Evolutionary conservation across 2,329 filamentous ascomycete genomes (phyloP).

Genomic region (Calonectria naviculata): DNA sequence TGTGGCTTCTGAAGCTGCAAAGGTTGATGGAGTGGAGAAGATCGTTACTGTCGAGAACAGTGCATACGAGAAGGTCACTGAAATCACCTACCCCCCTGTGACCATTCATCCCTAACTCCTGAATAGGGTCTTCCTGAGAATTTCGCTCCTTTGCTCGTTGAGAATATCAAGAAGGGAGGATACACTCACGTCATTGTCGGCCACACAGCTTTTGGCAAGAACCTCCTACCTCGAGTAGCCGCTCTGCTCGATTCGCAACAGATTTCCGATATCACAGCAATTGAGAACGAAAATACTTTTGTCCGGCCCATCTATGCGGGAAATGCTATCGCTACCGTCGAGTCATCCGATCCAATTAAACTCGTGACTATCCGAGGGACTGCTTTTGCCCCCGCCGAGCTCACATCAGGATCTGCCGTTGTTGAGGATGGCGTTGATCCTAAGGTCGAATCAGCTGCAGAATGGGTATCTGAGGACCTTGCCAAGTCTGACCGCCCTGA

Average conservation of each 20-base stretch:
- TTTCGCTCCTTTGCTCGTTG: slow-evolving; percentile 90
- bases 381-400: slow-evolving; percentile 82
- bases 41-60: slow-evolving; percentile 88
- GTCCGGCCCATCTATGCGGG: slow-evolving; percentile 97
- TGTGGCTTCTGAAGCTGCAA: slow-evolving; percentile 85
- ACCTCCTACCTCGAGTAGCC: slow-evolving; percentile 88
- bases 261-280: slow-evolving; percentile 88
- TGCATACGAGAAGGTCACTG: slow-evolving; percentile 86
- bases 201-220: slow-evolving; percentile 98
- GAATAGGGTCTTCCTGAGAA: slow-evolving; percentile 87
- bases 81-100: neutral
- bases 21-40: slow-evolving; percentile 92
- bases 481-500: slow-evolving; percentile 95
- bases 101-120: slow-evolving; percentile 15
- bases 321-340: slow-evolving; percentile 95
- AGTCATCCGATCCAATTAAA: slow-evolving; percentile 88
- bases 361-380: slow-evolving; percentile 93
- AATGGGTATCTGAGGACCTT: slow-evolving; percentile 96
- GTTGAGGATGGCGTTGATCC: slow-evolving; percentile 88
- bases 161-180: slow-evolving; percentile 96
- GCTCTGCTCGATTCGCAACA: slow-evolving; percentile 93
- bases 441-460: slow-evolving; percentile 76
- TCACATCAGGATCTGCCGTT: slow-evolving; percentile 77
- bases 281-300: slow-evolving; percentile 93
- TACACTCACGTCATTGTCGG: slow-evolving; percentile 93